A percentile compares a stretch with the other conserved stretches of the same genome.
phyloP scores from a whole-genome alignment of 345 rosid species.

The Gossypium herbaceum region DNA sequence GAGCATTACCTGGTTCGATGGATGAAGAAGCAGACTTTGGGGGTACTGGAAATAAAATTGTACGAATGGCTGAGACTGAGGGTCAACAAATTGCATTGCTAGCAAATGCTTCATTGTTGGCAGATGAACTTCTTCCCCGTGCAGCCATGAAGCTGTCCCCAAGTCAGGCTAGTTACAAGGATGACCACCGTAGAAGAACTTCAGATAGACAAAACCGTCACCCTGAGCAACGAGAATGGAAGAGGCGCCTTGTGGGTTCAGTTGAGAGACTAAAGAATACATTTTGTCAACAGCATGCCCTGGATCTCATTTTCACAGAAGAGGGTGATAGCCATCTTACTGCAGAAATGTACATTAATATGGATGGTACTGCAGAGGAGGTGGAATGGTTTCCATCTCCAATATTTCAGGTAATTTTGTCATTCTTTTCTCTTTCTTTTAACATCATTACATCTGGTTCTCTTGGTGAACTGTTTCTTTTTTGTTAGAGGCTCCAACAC shows the following conservation, averaged over 20 bases:
- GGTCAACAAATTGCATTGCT: slow-evolving; percentile 93
- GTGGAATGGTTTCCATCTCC: slow-evolving; percentile 84
- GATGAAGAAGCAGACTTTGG: slow-evolving; percentile 91
- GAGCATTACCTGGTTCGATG: slow-evolving; percentile 92
- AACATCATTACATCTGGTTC: not conserved
- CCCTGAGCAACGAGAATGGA: slow-evolving; percentile 99
- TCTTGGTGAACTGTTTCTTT: not conserved
- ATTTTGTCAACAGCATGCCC: slow-evolving; percentile 95
- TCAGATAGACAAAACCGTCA: slow-evolving; percentile 88
- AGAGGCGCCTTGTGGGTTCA: slow-evolving; percentile 71
- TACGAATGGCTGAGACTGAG: slow-evolving; percentile 91
- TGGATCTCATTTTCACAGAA: slow-evolving; percentile 94
- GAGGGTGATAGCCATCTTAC: slow-evolving; percentile 91
- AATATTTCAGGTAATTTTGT: slow-evolving; percentile 74
- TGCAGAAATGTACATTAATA: slow-evolving; percentile 89
- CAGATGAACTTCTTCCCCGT: slow-evolving; percentile 96
- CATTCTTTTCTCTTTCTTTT: not conserved
- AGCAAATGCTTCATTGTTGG: slow-evolving; percentile 93
- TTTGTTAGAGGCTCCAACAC: not conserved
- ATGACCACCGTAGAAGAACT: slow-evolving; percentile 66
- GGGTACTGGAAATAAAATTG: slow-evolving; percentile 74
- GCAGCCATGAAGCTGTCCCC: slow-evolving; percentile 92
- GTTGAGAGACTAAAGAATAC: slow-evolving; percentile 89
- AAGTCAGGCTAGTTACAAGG: slow-evolving; percentile 53
- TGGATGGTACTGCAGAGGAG: slow-evolving; percentile 72